A percentile compares a stretch with the other conserved stretches of the same genome.
Evolutionary conservation across 352 stramenopile species (phyloP).

Genomic region (Peronosclerospora sorghi): DNA sequence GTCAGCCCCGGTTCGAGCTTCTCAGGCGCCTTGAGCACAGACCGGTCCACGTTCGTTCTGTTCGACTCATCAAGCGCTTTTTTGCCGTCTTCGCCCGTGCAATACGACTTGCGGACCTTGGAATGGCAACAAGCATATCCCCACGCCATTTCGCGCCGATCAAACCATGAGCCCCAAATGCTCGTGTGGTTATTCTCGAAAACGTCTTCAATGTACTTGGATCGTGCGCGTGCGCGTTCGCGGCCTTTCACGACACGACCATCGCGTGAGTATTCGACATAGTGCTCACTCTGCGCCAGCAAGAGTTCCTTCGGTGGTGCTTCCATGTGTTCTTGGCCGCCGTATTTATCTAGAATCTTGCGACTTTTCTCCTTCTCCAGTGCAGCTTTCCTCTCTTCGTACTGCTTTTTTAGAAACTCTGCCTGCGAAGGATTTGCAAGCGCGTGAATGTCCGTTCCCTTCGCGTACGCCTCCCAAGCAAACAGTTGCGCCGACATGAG

Average conservation of each 20-base stretch:
- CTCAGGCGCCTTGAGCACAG: conserved; percentile 33
- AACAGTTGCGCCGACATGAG: conserved; percentile 93
- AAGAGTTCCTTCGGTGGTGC: conserved; percentile 69
- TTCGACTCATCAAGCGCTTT: conserved; percentile 79
- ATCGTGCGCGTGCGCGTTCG: conserved; percentile 74
- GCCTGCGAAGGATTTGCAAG: conserved; percentile 94
- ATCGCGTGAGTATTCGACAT: conserved; percentile 90
- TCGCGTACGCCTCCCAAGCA: conserved; percentile 90
- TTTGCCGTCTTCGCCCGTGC: conserved; percentile 89
- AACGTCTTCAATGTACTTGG: conserved; percentile 98
- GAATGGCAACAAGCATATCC: conserved; percentile 97
- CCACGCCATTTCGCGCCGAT: conserved; percentile 89
- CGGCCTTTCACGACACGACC: conserved; percentile 80
- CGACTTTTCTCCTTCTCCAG: conserved; percentile 55
- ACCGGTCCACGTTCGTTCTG: conserved; percentile 29
- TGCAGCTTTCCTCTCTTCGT: conserved; percentile 61
- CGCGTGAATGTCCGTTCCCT: conserved; percentile 89
- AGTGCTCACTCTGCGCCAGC: conserved; percentile 84
- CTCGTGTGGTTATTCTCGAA: conserved; percentile 93
- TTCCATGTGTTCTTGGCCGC: conserved; percentile 86
- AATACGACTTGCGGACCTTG: conserved; percentile 91
- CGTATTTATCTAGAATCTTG: conserved; percentile 94
- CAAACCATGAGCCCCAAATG: conserved; percentile 98
- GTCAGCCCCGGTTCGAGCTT: conserved; percentile 10
- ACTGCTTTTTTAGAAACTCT: conserved; percentile 94